Percentiles rank a stretch among this genome's conserved stretches.
phyloP scores from a whole-genome alignment of 768 basidiomycete genomes.

The Phlegmacium glaucopus region DNA sequence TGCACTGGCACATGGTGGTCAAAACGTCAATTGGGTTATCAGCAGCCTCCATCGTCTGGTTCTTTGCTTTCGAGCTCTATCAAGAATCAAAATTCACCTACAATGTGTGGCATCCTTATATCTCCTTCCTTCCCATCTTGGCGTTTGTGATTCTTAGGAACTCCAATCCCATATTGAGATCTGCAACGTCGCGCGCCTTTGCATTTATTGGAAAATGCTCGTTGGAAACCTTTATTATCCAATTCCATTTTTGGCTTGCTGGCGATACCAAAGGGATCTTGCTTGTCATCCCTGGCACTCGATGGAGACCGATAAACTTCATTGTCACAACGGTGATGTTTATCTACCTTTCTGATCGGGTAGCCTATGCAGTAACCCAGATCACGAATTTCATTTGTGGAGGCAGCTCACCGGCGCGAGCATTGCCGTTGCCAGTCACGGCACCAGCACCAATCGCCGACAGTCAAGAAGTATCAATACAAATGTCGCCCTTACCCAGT shows the following conservation, averaged over 20 bases:
- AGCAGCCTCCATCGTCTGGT: conserved; percentile 62
- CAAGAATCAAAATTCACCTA: conserved; percentile 82
- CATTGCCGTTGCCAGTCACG: conserved; percentile 19
- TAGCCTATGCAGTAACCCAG: conserved; percentile 71
- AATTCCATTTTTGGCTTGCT: conserved; percentile 86
- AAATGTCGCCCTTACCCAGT: conserved; percentile 8
- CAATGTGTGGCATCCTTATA: conserved; percentile 81
- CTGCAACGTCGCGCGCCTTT: conserved; percentile 64
- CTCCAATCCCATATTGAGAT: conserved; percentile 66
- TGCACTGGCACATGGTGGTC: conserved; percentile 55
- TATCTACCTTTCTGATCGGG: conserved; percentile 73
- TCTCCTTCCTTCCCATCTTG: conserved; percentile 76
- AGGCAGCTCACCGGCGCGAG: conserved; percentile 12
- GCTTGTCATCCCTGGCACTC: conserved; percentile 70
- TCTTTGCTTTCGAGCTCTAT: conserved; percentile 75
- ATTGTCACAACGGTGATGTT: conserved; percentile 74
- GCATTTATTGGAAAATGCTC: conserved; percentile 85
- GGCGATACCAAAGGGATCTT: conserved; percentile 82
- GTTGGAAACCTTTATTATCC: conserved; percentile 88
- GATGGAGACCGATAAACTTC: conserved; percentile 76
- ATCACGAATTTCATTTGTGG: conserved; percentile 61
- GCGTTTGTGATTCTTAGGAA: conserved; percentile 79
- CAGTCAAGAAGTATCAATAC: conserved; percentile 19
- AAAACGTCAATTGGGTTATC: conserved; percentile 51
- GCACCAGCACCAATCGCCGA: conserved; percentile 7